Conservation (phyloP, 306 rosid genomes). For the Cicer arietinum region DNA sequence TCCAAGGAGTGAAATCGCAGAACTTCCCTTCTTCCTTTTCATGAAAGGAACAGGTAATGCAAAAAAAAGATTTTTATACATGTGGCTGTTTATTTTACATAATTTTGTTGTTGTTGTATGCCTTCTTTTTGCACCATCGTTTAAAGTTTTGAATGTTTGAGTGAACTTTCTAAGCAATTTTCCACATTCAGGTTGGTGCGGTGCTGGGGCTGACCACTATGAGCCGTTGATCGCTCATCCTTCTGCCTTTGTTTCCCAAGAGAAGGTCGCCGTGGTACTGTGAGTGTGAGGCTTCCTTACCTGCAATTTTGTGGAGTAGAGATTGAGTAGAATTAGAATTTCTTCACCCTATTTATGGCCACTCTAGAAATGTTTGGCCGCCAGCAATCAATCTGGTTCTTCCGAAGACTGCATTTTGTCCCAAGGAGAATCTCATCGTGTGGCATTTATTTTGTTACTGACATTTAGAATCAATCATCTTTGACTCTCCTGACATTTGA, state of each 20-base stretch:
- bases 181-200: conserved; percentile 86
- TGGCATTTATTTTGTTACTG: conserved; percentile 58
- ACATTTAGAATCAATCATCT: conserved; percentile 57
- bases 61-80: background rate
- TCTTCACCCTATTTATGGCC: conserved; percentile 45
- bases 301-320: conserved; percentile 84
- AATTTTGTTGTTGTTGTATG: background rate
- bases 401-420: conserved; percentile 39
- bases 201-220: conserved; percentile 97
- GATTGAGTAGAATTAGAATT: conserved; percentile 56
- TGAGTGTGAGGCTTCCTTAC: conserved; percentile 63
- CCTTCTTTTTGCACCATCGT: background rate
- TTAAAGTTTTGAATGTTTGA: conserved; percentile 6
- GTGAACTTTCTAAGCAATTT: conserved; percentile 36
- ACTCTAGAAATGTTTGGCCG: conserved; percentile 40
- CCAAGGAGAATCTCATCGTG: conserved; percentile 52
- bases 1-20: conserved; percentile 79
- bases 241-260: conserved; percentile 69
- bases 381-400: conserved; percentile 56
- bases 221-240: conserved; percentile 94
- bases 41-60: conserved; percentile 98
- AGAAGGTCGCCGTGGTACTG: conserved; percentile 92
- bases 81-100: no score
- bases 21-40: conserved; percentile 91
- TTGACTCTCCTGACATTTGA: conserved; percentile 50